Base-by-base conservation (phyloP, 2,329 filamentous ascomycete species). In the Ophiostoma perfectum region DNA sequence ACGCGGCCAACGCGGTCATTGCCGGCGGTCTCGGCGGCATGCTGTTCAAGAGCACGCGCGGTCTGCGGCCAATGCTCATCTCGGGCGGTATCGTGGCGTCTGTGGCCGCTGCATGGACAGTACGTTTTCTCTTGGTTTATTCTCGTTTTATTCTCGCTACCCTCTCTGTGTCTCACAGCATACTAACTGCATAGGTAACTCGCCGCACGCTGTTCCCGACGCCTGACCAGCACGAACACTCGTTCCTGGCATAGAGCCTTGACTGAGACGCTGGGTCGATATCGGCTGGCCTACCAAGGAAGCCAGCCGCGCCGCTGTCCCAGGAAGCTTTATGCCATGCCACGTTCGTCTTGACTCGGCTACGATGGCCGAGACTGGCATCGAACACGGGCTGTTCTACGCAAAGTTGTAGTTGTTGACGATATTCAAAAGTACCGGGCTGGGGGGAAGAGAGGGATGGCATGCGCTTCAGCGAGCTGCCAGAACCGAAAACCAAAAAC, bases 41-140 rank as follows among this genome's bases (percentile, higher is more conserved):
- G 85, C 78, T 99, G 14, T 99, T 99, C 82, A 98, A 97, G 85
- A 96, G 93, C 78, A 98, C 96, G 65, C 86, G 91, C 75, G 95
- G 95, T 5, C 72, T 95, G 71, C 86, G 91, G 79, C 93, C 93
- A 45, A 98, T 98, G 93, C 84, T 95, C 82, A 95, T 98, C 75
- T 97, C 93, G 47, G 91, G 93, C 72, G 92, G 89, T 74, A 89
- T 99, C 73, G 93, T 98, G 70, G 95, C 90, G 67, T 87, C 88
- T 58, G 84, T 95, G 71, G 96, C 95, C 68, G 93, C 91, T 72
- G 85, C 82, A 70, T 99, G 96, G 95, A 90, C 93, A 76, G 94
- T 99, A 87, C 80, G 91, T 87, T 65, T 64, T 62, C 16, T 63
- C 18, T 44, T 27, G 39, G 14, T n/a, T 44, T 18, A 12, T 5